Evolutionary conservation across 1,284 basidiomycete species (phyloP).

Genomic region (Irpex rosettiformis): DNA sequence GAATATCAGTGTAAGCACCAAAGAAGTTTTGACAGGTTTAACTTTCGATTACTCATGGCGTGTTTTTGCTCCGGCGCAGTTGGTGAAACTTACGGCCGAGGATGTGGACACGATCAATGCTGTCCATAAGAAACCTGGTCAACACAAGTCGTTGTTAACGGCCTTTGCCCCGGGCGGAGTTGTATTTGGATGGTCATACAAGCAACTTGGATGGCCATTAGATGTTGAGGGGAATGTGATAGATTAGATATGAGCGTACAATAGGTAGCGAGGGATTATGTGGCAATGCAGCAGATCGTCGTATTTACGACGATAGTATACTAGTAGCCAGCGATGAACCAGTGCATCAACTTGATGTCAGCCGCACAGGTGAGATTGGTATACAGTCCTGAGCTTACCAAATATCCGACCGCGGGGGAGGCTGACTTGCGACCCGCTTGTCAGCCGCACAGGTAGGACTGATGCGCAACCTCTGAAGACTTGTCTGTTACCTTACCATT

Average conservation of each 20-base stretch:
- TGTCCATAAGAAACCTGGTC: slow-evolving; percentile 41
- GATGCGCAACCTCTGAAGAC: neutral
- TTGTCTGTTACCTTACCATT: no score
- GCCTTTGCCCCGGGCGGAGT: slow-evolving; percentile 33
- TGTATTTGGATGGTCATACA: slow-evolving; percentile 49
- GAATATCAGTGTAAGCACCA: slow-evolving; percentile 41
- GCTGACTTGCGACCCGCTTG: neutral
- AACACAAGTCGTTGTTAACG: slow-evolving; percentile 40
- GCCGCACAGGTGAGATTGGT: no score
- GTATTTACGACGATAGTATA: no score
- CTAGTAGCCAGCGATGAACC: no score
- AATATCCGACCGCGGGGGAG: no score
- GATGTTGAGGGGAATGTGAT: slow-evolving; percentile 8
- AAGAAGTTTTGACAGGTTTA: no score
- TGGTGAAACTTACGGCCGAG: slow-evolving; percentile 33
- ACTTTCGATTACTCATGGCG: neutral
- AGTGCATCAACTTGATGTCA: no score
- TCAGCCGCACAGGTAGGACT: neutral
- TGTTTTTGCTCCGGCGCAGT: slow-evolving; percentile 21
- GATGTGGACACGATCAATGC: slow-evolving; percentile 37
- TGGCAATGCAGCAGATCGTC: no score
- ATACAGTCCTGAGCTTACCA: no score
- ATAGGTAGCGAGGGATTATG: no score
- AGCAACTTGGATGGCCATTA: slow-evolving; percentile 45
- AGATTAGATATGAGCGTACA: no score